These are phyloP conservation scores for Parathielavia hyrcaniae DNA, from an alignment of 495 filamentous ascomycete genomes.

Conservation along the genomic window DNA sequence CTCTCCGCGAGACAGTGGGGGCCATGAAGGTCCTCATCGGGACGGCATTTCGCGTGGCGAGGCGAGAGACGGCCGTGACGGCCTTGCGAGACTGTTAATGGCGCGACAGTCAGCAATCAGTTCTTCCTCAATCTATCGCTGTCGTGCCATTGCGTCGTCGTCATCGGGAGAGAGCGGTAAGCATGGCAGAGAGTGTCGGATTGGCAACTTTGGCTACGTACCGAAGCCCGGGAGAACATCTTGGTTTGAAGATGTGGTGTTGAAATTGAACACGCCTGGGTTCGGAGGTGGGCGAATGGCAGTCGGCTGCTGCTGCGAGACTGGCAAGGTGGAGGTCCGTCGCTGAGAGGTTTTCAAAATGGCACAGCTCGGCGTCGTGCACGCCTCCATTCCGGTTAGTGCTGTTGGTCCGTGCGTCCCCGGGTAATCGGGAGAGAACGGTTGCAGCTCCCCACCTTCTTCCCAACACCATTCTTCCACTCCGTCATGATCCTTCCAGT, in stretches of 20 bases:
- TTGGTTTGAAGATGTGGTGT: slow-evolving; percentile 36
- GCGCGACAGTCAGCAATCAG: slow-evolving; percentile 21
- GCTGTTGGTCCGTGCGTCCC: slow-evolving; percentile 13
- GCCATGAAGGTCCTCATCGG: slow-evolving; percentile 76
- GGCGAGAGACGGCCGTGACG: slow-evolving; percentile 57
- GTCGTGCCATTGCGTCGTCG: background rate
- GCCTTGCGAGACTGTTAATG: slow-evolving; percentile 61
- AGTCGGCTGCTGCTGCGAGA: slow-evolving; percentile 23
- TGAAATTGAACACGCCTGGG: slow-evolving; percentile 27
- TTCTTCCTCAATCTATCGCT: background rate
- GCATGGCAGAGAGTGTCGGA: background rate
- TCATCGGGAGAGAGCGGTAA: background rate
- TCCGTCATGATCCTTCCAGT: too few relatives aligned
- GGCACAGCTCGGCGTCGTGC: slow-evolving; percentile 23
- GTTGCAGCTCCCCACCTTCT: slow-evolving; percentile 4
- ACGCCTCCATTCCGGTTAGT: slow-evolving; percentile 14
- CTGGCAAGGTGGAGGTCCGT: slow-evolving; percentile 31
- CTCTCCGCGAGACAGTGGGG: slow-evolving; percentile 66
- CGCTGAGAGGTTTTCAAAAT: slow-evolving; percentile 37
- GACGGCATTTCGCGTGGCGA: slow-evolving; percentile 64
- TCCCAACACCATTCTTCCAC: too few relatives aligned
- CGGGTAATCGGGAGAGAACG: slow-evolving; percentile 23
- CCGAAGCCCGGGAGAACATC: slow-evolving; percentile 66
- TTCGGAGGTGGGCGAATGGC: slow-evolving; percentile 21
- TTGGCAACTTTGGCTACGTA: slow-evolving; percentile 38